phyloP scores from a whole-genome alignment of 2,329 filamentous ascomycete species.

The Penicillium sp. region DNA sequence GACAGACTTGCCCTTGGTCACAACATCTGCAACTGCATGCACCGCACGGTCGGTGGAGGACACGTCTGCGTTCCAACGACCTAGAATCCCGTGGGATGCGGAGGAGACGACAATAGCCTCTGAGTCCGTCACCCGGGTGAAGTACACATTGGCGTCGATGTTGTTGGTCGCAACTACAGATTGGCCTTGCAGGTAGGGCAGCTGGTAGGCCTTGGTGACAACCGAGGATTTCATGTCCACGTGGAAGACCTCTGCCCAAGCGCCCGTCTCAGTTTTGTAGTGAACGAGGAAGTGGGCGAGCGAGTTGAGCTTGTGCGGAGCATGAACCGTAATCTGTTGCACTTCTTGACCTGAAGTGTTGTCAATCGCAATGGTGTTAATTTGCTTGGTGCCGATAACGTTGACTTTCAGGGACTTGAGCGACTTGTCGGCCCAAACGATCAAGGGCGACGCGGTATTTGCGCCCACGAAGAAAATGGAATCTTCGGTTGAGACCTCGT shows the following conservation, averaged over 20 bases:
- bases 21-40: slow-evolving; percentile 78
- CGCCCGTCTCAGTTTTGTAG: slow-evolving; percentile 67
- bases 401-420: slow-evolving; percentile 49
- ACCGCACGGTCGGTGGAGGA: slow-evolving; percentile 53
- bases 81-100: slow-evolving; percentile 72
- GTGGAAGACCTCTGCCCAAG: slow-evolving; percentile 85
- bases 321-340: slow-evolving; percentile 66
- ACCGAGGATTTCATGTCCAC: slow-evolving; percentile 70
- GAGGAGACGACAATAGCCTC: slow-evolving; percentile 77
- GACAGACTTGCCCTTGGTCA: slow-evolving; percentile 70
- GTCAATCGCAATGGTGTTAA: slow-evolving; percentile 42
- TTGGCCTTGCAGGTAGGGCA: slow-evolving; percentile 69
- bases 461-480: slow-evolving; percentile 45
- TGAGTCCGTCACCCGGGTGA: slow-evolving; percentile 75
- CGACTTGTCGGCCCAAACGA: slow-evolving; percentile 49
- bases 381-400: slow-evolving; percentile 46
- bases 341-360: slow-evolving; percentile 49
- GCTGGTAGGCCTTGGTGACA: slow-evolving; percentile 75
- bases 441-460: slow-evolving; percentile 45
- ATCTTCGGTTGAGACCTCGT: slow-evolving; percentile 59
- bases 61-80: slow-evolving; percentile 67
- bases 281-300: slow-evolving; percentile 84
- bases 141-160: slow-evolving; percentile 80
- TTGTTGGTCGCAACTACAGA: slow-evolving; percentile 80
- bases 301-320: slow-evolving; percentile 70